Base-by-base conservation (phyloP, 257 asterid species). In the Nicotiana attenuata region DNA sequence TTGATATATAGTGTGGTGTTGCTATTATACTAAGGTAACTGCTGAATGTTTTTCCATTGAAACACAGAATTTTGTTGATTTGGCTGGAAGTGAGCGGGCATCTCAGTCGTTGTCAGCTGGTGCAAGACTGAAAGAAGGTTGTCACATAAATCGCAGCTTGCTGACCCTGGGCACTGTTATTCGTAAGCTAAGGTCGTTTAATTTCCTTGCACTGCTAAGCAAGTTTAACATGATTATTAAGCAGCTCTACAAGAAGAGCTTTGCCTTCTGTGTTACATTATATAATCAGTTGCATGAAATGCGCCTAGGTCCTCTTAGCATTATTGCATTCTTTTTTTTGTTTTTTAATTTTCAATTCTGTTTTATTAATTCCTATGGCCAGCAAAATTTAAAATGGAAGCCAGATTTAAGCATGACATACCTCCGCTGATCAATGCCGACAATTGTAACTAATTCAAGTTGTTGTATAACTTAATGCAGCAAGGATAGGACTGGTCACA, bases 41-140 rank as follows among this genome's bases (percentile, higher is more conserved):
- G 5, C 35, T 80, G 75, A 80, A 28, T 28, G 19, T 52, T 80
- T 65, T 47, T 19, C 31, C 57, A 22, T 82, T 67, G 24, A n/a
- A 47, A 80, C 64, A 67, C 81, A 88, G 91, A 87, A 82, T 80
- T 87, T 89, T 84, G 90, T 89, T 50, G 92, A 87, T 86, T 86
- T 89, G 55, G 92, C 91, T 3, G 91, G 92, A 31, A 89, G 91
- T 83, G 92, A 89, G 84, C 87, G 92, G 29, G 83, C 88, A 65
- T 89, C 91, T 73, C 89, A 89, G 24, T 52, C 92, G 10, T 47
- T 61, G 63, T 76, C 90, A 24, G 89, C 78, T 20, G 92, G 91
- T 20, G 76, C 77, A 80, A 88, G 91, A 60, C 87, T 89, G 31
- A 89, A 85, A 82, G 92, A 87, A 86, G 92, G 92, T 19, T 82